Evolutionary conservation across 768 basidiomycete genomes (phyloP), one percentile per base, ranked within the genome.

Genomic region (Tulasnella calospora): DNA sequence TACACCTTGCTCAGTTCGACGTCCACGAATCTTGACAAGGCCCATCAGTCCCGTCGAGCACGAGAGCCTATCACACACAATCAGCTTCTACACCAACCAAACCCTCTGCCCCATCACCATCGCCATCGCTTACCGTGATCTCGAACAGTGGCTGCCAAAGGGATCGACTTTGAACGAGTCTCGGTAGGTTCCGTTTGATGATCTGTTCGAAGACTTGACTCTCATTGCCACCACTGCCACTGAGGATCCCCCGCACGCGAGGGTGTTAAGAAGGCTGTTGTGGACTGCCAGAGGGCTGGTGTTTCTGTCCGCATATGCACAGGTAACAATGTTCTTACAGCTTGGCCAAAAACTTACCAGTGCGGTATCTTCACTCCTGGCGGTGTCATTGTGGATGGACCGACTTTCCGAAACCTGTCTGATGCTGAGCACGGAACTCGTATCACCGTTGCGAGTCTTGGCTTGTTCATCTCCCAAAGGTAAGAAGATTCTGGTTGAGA

Each of bases 271-370:
- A 89, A 95, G 17, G 96, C 97, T n/a, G 97, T 99, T 61, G 87
- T 89, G 67, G 91, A 94, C 82, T 98, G 96, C 83, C 90, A 90
- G 82, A 88, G 87, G 74, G n/a, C n/a, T n/a, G n/a, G n/a, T n/a
- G n/a, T n/a, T n/a, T n/a, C n/a, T n/a, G n/a, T n/a, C n/a, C n/a
- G 98, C 86, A 99, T 98, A 96, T 97, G 95, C 83, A 99, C 98
- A 0, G 98, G 97, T 81, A 97, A 99, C 85, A 98, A 98, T 80
- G 94, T 95, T 72, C 90, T 98, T 74, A 96, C 94, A 0, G 94
- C 94, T 72, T 90, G 95, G 27, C 98, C 96, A 9, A 99, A 99
- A 81, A 96, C 98, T 30, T 88, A 89, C 0, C 97, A n/a, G n/a
- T n/a, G n/a, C n/a, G n/a, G n/a, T n/a, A n/a, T n/a, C n/a, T n/a